Percentiles rank a stretch among this genome's conserved stretches.
Conservation (phyloP, 2,329 filamentous ascomycete genomes). For the Aureobasidium zeae region DNA sequence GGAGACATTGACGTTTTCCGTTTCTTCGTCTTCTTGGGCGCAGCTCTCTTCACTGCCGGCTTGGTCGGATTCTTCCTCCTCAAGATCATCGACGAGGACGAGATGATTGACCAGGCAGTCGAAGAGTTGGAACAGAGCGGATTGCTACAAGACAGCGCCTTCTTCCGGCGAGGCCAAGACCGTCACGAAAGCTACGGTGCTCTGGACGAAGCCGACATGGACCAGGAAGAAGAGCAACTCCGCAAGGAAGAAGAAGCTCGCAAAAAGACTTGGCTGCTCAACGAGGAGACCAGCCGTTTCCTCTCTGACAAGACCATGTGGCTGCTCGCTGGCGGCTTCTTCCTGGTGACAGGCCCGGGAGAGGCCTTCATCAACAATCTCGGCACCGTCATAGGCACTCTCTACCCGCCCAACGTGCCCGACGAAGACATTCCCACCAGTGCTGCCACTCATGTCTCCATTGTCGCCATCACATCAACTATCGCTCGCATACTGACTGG, state of each 20-base stretch:
- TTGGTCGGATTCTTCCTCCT: constrained; percentile 65
- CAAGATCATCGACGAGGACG: constrained; percentile 71
- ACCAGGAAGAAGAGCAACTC: constrained; percentile 37
- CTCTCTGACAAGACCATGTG: constrained; percentile 89
- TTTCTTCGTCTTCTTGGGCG: constrained; percentile 78
- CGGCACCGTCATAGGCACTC: constrained; percentile 82
- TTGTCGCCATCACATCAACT: constrained; percentile 83
- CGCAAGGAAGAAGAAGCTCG: constrained; percentile 47
- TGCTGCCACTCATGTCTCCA: constrained; percentile 81
- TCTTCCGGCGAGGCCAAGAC: constrained; percentile 51
- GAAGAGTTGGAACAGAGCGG: constrained; percentile 88
- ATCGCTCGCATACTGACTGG: constrained; percentile 84
- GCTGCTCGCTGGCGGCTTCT: constrained; percentile 83
- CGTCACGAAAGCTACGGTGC: constrained; percentile 53
- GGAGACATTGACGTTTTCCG: constrained; percentile 64
- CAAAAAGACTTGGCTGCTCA: constrained; percentile 85
- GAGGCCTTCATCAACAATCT: constrained; percentile 98
- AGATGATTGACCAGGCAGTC: constrained; percentile 80
- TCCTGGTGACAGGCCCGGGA: constrained; percentile 87
- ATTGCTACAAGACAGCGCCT: constrained; percentile 63
- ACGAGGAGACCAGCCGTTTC: constrained; percentile 80
- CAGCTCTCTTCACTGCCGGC: constrained; percentile 62
- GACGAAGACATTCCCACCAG: constrained; percentile 42
- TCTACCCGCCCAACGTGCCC: constrained; percentile 53
- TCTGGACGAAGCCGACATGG: constrained; percentile 41